Evolutionary conservation across 371 early-diverging fungal genomes (phyloP), one percentile per base, ranked within the genome.

Genomic region (Mucor sp.): DNA sequence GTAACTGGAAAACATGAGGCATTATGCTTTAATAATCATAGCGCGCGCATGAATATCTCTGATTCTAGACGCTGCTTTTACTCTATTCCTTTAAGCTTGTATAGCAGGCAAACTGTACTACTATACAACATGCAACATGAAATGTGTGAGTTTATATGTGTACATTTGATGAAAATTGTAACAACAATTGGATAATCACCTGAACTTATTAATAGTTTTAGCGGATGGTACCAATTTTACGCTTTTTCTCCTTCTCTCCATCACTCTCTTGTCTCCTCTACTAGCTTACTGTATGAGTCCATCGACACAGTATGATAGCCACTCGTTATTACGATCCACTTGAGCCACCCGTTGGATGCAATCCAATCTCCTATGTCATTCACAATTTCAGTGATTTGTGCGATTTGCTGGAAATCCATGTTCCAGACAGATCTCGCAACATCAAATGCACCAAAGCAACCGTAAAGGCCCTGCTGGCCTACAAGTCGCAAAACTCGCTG

Each of bases 331-430:
- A 56, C 35, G 28, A 50, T 4, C 27, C 28, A 14, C 32, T 50
- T 62, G 33, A 50, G 7, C 37, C 43, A 6, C 32, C n/a, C n/a
- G n/a, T 50, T 62, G 33, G 23, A 15, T 33, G 21, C 27, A 28
- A 56, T 30, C 5, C 33, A 48, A 2, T 65, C 25, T 59, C 63
- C 12, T 63, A 63, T 32, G n/a, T 59, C 2, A 39, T 68, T 3
- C 17, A 59, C 17, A 59, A 53, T 23, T 68, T 30, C 25, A 59
- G 43, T 19, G 68, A 68, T 19, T 19, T 68, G 21, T 68, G 63
- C 25, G 11, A 60, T 19, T 25, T 68, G 19, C 21, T 68, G 23
- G 41, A 58, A 35, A 50, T 68, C 14, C 37, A 67, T 9, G 15
- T 28, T 21, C 25, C 53, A 28, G 50, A 60, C 17, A 25, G 37